Evolutionary conservation across 1,139 yeast species (phyloP).

Genomic region (Diutina catenulata): DNA sequence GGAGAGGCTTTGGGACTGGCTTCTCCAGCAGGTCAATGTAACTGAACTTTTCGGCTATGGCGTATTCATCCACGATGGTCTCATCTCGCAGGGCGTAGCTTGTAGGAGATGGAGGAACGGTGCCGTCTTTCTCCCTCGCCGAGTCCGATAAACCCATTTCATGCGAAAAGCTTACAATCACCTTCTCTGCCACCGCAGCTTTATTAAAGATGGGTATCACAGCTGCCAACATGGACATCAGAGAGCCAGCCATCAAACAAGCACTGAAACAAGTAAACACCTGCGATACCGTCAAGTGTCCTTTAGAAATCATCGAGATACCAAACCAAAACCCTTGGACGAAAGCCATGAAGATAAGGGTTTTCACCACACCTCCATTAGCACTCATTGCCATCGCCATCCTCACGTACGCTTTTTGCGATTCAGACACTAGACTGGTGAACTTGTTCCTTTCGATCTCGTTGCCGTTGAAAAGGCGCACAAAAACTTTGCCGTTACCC

Average conservation of each 20-base stretch:
- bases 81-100: too few relatives aligned
- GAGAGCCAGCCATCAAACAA: constrained; percentile 58
- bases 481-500: constrained; percentile 37
- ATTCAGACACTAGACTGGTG: constrained; percentile 20
- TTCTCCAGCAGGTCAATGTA: too few relatives aligned
- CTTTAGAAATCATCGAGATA: constrained; percentile 42
- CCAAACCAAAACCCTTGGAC: constrained; percentile 94
- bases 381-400: constrained; percentile 39
- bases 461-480: constrained; percentile 54
- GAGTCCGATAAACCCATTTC: too few relatives aligned
- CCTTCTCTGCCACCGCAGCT: constrained; percentile 41
- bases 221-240: constrained; percentile 39
- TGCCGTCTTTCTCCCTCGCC: too few relatives aligned
- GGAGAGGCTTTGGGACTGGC: too few relatives aligned
- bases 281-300: constrained; percentile 40
- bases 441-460: constrained; percentile 37
- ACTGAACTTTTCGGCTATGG: background rate
- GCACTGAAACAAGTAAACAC: constrained; percentile 79
- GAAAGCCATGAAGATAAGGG: constrained; percentile 59
- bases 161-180: background rate
- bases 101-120: too few relatives aligned
- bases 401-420: constrained; percentile 36
- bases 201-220: constrained; percentile 47
- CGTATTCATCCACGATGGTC: background rate
- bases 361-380: constrained; percentile 47